phyloP scores from a whole-genome alignment of 2,329 filamentous ascomycete genomes.

The Phoma sp. region DNA sequence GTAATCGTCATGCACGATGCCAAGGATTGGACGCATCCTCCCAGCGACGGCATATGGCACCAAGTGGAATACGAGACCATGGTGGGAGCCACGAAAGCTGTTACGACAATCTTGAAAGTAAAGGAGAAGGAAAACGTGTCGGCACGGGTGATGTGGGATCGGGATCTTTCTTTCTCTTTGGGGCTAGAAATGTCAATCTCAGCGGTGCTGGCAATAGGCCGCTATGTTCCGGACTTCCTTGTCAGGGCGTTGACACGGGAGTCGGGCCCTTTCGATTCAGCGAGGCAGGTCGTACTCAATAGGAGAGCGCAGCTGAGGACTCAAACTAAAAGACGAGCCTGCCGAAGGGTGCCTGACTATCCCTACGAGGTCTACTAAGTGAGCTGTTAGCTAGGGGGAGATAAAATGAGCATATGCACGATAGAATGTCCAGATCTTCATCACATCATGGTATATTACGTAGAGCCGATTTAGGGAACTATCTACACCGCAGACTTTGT shows the following conservation, averaged over 20 bases:
- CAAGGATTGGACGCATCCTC: neutral
- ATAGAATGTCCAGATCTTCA: too few species aligned
- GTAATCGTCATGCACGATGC: neutral
- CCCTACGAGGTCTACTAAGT: neutral
- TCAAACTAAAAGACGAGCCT: neutral
- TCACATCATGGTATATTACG: neutral
- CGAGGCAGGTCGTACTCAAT: neutral
- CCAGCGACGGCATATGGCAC: neutral
- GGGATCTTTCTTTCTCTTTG: neutral
- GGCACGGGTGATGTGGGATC: neutral
- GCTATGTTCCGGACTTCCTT: neutral
- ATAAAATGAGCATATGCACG: neutral
- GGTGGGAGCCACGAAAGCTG: neutral
- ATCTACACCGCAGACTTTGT: constrained; percentile 4
- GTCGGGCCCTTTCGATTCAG: neutral
- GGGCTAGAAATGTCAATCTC: neutral
- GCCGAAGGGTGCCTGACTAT: neutral
- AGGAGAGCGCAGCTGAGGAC: neutral
- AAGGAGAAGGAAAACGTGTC: neutral
- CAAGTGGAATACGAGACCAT: neutral
- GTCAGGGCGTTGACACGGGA: neutral
- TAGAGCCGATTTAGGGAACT: neutral
- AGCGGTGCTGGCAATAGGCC: neutral
- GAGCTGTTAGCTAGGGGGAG: neutral
- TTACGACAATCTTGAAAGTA: neutral